Percentiles rank a stretch among this genome's conserved stretches.
Evolutionary conservation across 1,284 basidiomycete species (phyloP).

Genomic region (Jaminaea rosea): DNA sequence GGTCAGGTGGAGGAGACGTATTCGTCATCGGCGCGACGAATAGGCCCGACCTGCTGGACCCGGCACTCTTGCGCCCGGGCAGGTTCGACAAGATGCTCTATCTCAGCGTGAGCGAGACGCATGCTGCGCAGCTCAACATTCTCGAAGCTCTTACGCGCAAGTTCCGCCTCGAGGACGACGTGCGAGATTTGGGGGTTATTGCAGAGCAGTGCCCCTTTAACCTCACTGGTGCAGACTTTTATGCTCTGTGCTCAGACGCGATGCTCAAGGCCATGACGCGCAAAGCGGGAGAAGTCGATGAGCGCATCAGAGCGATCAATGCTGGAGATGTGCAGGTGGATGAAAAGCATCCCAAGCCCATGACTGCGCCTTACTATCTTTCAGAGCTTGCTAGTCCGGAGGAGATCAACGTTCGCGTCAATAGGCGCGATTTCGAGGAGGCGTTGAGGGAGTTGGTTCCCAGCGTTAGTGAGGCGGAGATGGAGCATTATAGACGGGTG

Average conservation of each 20-base stretch:
- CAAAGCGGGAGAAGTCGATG: constrained; percentile 67
- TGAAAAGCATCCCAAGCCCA: constrained; percentile 56
- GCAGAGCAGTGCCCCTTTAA: constrained; percentile 79
- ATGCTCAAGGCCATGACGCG: constrained; percentile 90
- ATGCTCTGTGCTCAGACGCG: constrained; percentile 92
- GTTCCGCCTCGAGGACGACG: constrained; percentile 60
- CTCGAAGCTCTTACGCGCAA: constrained; percentile 83
- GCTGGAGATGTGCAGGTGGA: background rate
- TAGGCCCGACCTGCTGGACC: constrained; percentile 50
- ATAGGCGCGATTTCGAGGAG: constrained; percentile 62
- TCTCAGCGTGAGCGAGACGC: constrained; percentile 79
- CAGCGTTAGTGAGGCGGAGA: constrained; percentile 77
- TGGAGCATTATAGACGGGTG: constrained; percentile 73
- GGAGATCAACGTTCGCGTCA: constrained; percentile 71
- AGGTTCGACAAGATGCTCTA: constrained; percentile 96
- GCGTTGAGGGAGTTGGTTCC: constrained; percentile 72
- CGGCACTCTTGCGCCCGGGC: constrained; percentile 50
- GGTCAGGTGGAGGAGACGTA: constrained; percentile 48
- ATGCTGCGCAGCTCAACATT: constrained; percentile 78
- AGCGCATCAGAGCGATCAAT: constrained; percentile 17
- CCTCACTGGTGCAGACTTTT: constrained; percentile 74
- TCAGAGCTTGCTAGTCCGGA: constrained; percentile 66
- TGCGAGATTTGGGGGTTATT: constrained; percentile 59
- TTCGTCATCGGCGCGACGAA: constrained; percentile 52
- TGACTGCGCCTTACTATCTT: constrained; percentile 88